phyloP scores from a whole-genome alignment of 805 yeast genomes.

The Nakazawaea holstii region DNA sequence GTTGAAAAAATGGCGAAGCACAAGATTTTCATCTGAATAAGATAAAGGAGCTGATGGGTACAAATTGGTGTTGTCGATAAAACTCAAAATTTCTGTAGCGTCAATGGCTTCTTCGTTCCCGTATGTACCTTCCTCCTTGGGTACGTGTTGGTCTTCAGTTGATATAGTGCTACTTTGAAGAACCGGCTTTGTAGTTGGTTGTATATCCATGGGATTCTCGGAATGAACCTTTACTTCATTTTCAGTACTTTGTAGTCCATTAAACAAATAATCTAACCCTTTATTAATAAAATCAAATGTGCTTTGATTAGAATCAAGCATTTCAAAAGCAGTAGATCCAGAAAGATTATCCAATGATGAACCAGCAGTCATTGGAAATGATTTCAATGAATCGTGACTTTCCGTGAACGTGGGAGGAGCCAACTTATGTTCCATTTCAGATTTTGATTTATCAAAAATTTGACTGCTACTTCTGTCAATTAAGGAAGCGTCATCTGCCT shows the following conservation, averaged over 20 bases:
- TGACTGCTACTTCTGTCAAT: background rate
- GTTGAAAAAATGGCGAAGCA: constrained; percentile 51
- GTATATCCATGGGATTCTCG: background rate
- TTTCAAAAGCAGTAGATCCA: background rate
- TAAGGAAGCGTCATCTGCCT: background rate
- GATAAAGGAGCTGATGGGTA: constrained; percentile 17
- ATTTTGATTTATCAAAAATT: too few relatives aligned
- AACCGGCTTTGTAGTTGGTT: background rate
- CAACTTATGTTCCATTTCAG: too few relatives aligned
- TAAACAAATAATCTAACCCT: constrained; percentile 7
- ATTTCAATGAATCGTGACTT: background rate
- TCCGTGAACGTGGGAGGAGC: too few relatives aligned
- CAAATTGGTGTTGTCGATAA: constrained; percentile 16
- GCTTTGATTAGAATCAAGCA: background rate
- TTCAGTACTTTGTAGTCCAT: constrained; percentile 1
- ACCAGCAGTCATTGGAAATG: background rate
- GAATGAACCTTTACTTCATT: background rate
- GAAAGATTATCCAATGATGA: background rate
- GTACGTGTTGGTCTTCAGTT: background rate
- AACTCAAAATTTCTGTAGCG: constrained; percentile 14
- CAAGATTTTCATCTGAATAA: constrained; percentile 45
- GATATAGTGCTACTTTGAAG: background rate
- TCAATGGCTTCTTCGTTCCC: background rate
- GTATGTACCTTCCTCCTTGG: background rate
- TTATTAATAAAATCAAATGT: constrained; percentile 6